Percentiles rank a stretch among this genome's conserved stretches.
phyloP scores from a whole-genome alignment of 2,329 filamentous ascomycete genomes.

The Paraphoma sp. region DNA sequence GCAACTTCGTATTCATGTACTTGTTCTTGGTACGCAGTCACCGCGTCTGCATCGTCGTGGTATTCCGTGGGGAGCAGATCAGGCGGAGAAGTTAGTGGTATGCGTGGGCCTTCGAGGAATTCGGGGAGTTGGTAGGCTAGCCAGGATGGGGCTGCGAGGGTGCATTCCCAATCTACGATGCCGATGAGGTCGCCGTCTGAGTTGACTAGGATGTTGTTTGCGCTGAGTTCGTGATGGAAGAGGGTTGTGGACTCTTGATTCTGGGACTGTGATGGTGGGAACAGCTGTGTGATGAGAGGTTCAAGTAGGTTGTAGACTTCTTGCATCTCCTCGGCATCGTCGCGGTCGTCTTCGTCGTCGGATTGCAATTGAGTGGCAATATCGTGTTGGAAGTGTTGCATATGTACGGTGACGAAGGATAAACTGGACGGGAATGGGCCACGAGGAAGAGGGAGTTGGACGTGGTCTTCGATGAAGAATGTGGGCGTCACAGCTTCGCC shows the following conservation, averaged over 20 bases:
- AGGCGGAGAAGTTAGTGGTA: not conserved
- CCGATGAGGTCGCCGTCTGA: not conserved
- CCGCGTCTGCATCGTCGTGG: not conserved
- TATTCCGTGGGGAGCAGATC: not conserved
- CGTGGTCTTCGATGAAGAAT: conserved; percentile 1
- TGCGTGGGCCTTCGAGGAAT: not conserved
- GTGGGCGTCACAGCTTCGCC: not conserved
- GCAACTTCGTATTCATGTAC: not conserved
- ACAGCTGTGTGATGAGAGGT: not conserved
- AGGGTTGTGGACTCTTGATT: not conserved
- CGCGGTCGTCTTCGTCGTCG: not conserved
- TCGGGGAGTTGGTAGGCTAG: not conserved
- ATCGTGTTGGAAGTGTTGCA: not conserved
- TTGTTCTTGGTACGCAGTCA: not conserved
- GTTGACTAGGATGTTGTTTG: not conserved
- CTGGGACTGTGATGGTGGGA: not conserved
- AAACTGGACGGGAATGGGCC: not conserved
- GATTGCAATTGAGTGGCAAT: not conserved
- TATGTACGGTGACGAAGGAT: not conserved
- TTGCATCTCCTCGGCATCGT: not conserved
- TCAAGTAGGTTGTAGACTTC: not conserved
- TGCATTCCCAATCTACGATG: conserved; percentile 3
- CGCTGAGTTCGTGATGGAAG: not conserved
- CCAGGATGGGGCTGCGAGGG: not conserved
- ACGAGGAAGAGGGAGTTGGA: not conserved